Evolutionary conservation across 2,329 filamentous ascomycete species (phyloP).

Genomic region (Corniculantispora saksenae): DNA sequence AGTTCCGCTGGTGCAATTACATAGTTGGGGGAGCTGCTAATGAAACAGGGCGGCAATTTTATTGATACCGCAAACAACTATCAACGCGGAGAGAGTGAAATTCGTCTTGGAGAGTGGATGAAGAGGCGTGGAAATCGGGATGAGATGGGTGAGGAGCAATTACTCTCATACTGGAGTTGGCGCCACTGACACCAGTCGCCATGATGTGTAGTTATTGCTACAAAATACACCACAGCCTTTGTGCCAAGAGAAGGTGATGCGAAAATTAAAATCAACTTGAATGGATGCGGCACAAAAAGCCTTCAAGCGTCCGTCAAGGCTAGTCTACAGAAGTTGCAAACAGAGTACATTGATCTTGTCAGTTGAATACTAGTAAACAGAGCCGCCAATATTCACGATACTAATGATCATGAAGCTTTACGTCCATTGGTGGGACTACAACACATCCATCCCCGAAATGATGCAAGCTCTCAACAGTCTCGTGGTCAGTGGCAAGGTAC

Average conservation of each 20-base stretch:
- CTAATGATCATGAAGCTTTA: conserved; percentile 58
- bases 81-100: conserved; percentile 62
- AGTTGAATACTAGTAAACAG: conserved; percentile 17
- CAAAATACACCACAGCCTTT: conserved; percentile 67
- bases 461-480: conserved; percentile 69
- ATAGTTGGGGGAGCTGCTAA: not conserved
- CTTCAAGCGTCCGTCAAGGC: conserved; percentile 55
- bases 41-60: conserved; percentile 59
- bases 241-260: conserved; percentile 35
- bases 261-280: conserved; percentile 52
- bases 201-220: conserved; percentile 57
- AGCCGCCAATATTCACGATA: not conserved
- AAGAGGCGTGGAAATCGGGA: conserved; percentile 63
- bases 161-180: not conserved
- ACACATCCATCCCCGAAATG: conserved; percentile 51
- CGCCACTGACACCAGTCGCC: not conserved
- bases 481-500: conserved; percentile 61
- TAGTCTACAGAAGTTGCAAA: conserved; percentile 63
- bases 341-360: conserved; percentile 68
- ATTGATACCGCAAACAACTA: conserved; percentile 73
- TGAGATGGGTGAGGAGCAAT: conserved; percentile 45
- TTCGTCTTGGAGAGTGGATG: conserved; percentile 73
- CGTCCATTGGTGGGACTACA: conserved; percentile 69
- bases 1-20: not conserved
- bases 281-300: conserved; percentile 64